Percentiles rank a stretch among this genome's conserved stretches.
These are phyloP conservation scores for Phytophthora uliginosa DNA, from an alignment of 352 stramenopile species.

Conservation along the genomic window DNA sequence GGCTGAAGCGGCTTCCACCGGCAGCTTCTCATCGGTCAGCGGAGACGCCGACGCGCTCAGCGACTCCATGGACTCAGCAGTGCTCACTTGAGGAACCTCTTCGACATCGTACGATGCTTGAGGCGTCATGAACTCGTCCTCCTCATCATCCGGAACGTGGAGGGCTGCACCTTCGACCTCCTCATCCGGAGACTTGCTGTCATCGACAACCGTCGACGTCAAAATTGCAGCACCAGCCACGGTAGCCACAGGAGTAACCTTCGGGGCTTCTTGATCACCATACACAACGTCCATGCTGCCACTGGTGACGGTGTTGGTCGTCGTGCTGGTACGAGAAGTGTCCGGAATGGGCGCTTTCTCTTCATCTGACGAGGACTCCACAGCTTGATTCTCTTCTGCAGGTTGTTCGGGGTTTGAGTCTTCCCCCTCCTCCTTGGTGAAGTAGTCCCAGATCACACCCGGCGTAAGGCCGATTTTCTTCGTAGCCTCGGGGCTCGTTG, in stretches of 20 bases:
- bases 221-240: constrained; percentile 10
- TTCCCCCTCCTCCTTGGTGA: constrained; percentile 7
- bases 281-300: not conserved
- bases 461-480: constrained; percentile 12
- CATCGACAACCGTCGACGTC: not conserved
- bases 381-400: not conserved
- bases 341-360: constrained; percentile 5
- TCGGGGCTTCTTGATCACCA: not conserved
- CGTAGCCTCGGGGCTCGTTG: not conserved
- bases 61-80: not conserved
- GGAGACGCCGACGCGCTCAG: not conserved
- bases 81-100: not conserved
- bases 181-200: not conserved
- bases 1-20: not conserved
- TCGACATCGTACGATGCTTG: not conserved
- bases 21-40: not conserved
- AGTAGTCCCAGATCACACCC: constrained; percentile 19
- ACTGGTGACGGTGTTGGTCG: not conserved
- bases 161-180: constrained; percentile 1
- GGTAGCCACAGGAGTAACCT: not conserved
- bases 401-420: not conserved
- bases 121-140: constrained; percentile 7
- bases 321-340: not conserved
- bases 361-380: not conserved
- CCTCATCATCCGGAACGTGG: not conserved